These are phyloP conservation scores for Cyanodermella asteris DNA, from an alignment of 2,329 filamentous ascomycete genomes.

Conservation along the genomic window DNA sequence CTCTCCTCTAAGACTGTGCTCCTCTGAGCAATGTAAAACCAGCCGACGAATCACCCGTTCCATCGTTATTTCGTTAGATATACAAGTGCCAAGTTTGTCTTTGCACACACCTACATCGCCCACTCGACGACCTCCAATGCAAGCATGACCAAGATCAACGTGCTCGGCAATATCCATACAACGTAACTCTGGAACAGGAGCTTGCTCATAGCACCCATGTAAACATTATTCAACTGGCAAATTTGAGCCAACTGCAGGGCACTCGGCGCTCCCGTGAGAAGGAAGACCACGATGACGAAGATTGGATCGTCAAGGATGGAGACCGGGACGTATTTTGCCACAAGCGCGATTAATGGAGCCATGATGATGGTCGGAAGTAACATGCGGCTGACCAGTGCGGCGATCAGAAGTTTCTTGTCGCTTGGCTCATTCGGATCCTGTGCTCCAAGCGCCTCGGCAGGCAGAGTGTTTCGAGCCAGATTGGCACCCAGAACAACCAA, in stretches of 20 bases:
- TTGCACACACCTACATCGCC: too few species aligned
- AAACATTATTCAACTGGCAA: conserved; percentile 94
- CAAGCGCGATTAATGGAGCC: conserved; percentile 67
- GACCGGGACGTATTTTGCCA: conserved; percentile 76
- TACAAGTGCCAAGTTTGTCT: too few species aligned
- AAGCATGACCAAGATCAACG: conserved; percentile 70
- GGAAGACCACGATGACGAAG: conserved; percentile 92
- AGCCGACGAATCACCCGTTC: too few species aligned
- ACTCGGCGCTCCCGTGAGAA: conserved; percentile 81
- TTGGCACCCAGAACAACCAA: conserved; percentile 90
- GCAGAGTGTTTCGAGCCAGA: conserved; percentile 73
- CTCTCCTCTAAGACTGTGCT: too few species aligned
- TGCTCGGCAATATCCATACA: conserved; percentile 89
- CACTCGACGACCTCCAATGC: conserved; percentile 85
- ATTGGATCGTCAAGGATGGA: conserved; percentile 95
- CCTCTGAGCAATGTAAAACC: too few species aligned
- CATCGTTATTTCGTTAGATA: too few species aligned
- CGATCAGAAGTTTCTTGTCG: conserved; percentile 53
- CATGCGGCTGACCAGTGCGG: conserved; percentile 76
- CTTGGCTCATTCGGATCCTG: conserved; percentile 48
- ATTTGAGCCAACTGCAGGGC: conserved; percentile 93
- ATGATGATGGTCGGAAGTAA: conserved; percentile 76
- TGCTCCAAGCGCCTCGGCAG: too few species aligned
- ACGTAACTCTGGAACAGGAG: conserved; percentile 93
- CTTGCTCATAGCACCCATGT: conserved; percentile 80